phyloP scores from a whole-genome alignment of 345 rosid species.

The Hirschfeldia incana region DNA sequence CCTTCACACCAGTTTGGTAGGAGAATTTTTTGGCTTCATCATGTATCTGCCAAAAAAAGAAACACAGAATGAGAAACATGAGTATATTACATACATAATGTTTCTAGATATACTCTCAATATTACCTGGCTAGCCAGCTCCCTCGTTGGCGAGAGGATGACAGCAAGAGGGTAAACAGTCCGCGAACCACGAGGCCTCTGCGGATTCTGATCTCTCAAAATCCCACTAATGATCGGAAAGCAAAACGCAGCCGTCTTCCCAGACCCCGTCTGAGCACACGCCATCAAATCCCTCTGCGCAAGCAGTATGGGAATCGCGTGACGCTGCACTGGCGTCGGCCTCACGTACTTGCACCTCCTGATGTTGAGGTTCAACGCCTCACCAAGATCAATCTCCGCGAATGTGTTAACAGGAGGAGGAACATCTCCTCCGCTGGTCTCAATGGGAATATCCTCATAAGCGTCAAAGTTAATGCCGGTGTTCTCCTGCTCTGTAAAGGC shows the following conservation, averaged over 20 bases:
- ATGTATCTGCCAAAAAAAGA: slow-evolving; percentile 65
- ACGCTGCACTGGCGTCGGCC: slow-evolving; percentile 96
- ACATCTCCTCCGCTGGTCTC: slow-evolving; percentile 96
- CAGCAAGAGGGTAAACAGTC: slow-evolving; percentile 86
- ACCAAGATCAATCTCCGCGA: slow-evolving; percentile 93
- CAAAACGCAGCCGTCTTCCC: slow-evolving; percentile 99
- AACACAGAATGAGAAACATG: slow-evolving; percentile 10
- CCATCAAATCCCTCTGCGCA: slow-evolving; percentile 91
- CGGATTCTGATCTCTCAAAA: slow-evolving; percentile 61
- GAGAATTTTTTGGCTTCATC: slow-evolving; percentile 96
- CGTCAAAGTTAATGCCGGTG: slow-evolving; percentile 90
- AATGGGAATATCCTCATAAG: slow-evolving; percentile 95
- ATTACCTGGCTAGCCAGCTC: slow-evolving; percentile 91
- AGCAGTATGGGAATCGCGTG: slow-evolving; percentile 88
- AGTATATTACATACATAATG: neutral
- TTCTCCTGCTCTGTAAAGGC: slow-evolving; percentile 63
- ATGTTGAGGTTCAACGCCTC: slow-evolving; percentile 86
- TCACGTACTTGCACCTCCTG: slow-evolving; percentile 92
- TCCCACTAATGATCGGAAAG: slow-evolving; percentile 94
- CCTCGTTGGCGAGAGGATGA: slow-evolving; percentile 96
- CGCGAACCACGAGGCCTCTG: slow-evolving; percentile 93
- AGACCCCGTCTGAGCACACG: slow-evolving; percentile 99
- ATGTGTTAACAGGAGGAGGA: slow-evolving; percentile 88
- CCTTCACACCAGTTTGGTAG: slow-evolving; percentile 98
- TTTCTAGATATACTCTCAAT: neutral